Evolutionary conservation across 208 protist genomes (phyloP).

Genomic region (Crithidia mellificae): DNA sequence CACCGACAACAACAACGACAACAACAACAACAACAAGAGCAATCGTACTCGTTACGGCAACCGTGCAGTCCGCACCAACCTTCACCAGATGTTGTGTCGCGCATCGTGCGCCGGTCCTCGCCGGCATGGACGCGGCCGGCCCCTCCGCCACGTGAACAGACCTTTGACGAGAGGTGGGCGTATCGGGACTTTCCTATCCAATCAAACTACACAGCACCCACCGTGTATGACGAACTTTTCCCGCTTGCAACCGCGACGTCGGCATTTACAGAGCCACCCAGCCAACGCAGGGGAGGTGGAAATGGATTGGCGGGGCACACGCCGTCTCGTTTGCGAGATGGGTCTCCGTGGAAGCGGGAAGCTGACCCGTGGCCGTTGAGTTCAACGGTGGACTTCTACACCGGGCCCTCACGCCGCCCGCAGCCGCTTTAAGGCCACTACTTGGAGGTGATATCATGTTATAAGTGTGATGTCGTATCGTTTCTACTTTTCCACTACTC

Average conservation of each 20-base stretch:
- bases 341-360: neutral
- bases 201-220: slow-evolving; percentile 15
- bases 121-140: neutral
- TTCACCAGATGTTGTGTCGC: neutral
- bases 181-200: slow-evolving; percentile 22
- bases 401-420: slow-evolving; percentile 23
- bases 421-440: neutral
- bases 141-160: neutral
- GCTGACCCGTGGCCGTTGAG: neutral
- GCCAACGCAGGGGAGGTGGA: neutral
- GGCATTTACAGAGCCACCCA: slow-evolving; percentile 7
- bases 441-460: too few relatives aligned
- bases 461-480: too few relatives aligned
- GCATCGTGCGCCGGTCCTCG: slow-evolving; percentile 1
- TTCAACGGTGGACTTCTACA: slow-evolving; percentile 20
- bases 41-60: too few relatives aligned
- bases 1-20: neutral
- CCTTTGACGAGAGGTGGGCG: slow-evolving; percentile 25
- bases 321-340: neutral
- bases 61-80: too few relatives aligned
- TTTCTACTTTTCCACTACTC: too few relatives aligned
- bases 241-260: slow-evolving; percentile 25
- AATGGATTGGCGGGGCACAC: too few relatives aligned
- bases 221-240: slow-evolving; percentile 36
- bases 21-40: too few relatives aligned